A percentile compares a stretch with the other conserved stretches of the same genome.
These are phyloP conservation scores for Botrytis aclada DNA, from an alignment of 2,329 filamentous ascomycete species.

Conservation along the genomic window DNA sequence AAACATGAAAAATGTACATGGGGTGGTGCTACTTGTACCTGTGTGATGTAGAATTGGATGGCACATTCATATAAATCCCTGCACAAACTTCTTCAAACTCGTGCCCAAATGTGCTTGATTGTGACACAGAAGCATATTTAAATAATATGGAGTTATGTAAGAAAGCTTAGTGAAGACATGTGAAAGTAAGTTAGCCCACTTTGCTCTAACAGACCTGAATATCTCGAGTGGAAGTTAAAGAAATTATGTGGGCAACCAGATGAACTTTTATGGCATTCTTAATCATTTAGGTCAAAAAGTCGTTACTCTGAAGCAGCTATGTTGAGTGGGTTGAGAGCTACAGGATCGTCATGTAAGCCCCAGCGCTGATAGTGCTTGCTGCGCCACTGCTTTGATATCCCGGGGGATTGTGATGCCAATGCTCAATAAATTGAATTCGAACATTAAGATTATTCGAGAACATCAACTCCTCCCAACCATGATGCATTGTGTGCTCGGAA, in stretches of 20 bases:
- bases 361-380: not conserved
- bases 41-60: conserved; percentile 9
- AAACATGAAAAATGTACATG: not conserved
- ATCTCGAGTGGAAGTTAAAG: not conserved
- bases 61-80: conserved; percentile 20
- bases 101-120: conserved; percentile 13
- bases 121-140: conserved; percentile 11
- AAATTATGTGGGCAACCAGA: not conserved
- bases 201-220: not conserved
- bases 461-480: not conserved
- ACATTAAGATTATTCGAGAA: conserved; percentile 20
- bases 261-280: not conserved
- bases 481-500: not conserved
- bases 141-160: not conserved
- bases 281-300: not conserved
- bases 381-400: conserved; percentile 8
- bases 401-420: conserved; percentile 14
- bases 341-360: conserved; percentile 12
- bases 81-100: conserved; percentile 8
- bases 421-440: conserved; percentile 12
- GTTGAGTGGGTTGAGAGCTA: conserved; percentile 5
- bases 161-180: conserved; percentile 11
- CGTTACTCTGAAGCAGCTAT: not conserved
- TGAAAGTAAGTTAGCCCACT: conserved; percentile 17
- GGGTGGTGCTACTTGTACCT: not conserved